These are phyloP conservation scores for Gnaphalium uliginosum DNA, from an alignment of 129 eudicot species.

Conservation along the genomic window DNA sequence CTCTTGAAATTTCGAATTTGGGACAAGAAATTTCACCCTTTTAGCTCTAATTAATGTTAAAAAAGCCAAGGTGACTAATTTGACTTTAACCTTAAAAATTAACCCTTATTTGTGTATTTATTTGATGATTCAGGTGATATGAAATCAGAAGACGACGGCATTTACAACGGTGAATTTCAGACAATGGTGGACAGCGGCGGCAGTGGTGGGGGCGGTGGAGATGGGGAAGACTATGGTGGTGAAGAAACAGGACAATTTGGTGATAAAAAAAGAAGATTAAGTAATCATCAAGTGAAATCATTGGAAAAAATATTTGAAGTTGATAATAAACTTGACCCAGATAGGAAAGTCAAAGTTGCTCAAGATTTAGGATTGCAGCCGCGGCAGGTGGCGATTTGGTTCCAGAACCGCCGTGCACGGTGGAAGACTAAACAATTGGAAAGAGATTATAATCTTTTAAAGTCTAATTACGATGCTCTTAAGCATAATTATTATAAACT, in stretches of 20 bases:
- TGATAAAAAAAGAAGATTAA: conserved; percentile 63
- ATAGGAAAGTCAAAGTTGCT: conserved; percentile 60
- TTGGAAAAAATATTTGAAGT: conserved; percentile 65
- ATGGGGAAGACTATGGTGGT: conserved; percentile 47
- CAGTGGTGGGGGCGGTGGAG: conserved; percentile 42
- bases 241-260: conserved; percentile 48
- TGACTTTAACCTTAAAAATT: not conserved
- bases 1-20: not conserved
- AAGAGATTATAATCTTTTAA: conserved; percentile 54
- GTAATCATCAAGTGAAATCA: conserved; percentile 64
- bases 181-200: conserved; percentile 57
- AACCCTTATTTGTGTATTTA: not conserved
- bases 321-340: conserved; percentile 72
- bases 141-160: conserved; percentile 30
- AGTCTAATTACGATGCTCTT: conserved; percentile 59
- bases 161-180: conserved; percentile 48
- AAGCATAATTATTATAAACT: conserved; percentile 48
- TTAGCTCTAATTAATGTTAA: not conserved
- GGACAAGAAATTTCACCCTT: not conserved
- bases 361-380: conserved; percentile 74
- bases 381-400: conserved; percentile 80
- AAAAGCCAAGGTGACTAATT: not conserved
- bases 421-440: conserved; percentile 76
- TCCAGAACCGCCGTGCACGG: conserved; percentile 83
- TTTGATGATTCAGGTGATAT: conserved; percentile 30